Evolutionary conservation across 805 yeast species (phyloP), one percentile per base, ranked within the genome.

Genomic region (Ogataea methylovora): DNA sequence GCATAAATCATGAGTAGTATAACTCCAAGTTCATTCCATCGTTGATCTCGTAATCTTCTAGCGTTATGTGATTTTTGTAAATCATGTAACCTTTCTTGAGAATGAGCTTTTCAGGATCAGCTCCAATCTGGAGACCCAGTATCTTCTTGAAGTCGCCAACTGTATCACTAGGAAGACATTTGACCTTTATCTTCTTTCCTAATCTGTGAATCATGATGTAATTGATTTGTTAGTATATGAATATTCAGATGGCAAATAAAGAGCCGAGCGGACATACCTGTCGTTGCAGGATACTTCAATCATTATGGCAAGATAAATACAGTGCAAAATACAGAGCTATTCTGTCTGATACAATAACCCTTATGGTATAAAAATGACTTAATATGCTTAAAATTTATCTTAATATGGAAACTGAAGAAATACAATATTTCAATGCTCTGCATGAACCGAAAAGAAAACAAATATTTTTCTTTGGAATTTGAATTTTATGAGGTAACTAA

Each of bases 31-130:
- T 85, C 40, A 83, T 79, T 8, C 95, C 94, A 54, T 87, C 80
- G 51, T 87, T 95, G 14, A 90, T 77, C 55, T 90, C 98, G 52
- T 92, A 90, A 56, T 90, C 98, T n/a, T 82, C 95, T 29, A 90
- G 64, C 1, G 88, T 70, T 36, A 90, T 90, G 53, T 88, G 97
- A 50, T 90, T 92, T 52, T 92, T 92, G 55, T 75, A 77, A 0
- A 84, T 73, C 44, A 76, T 80, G 49, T 86, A 79, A 2, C 97
- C 96, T 51, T 85, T 88, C 56, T 86, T 88, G 42, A 90, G 65
- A 1, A 83, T 74, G 37, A 80, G 56, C 43, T 76, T 76, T 15
- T 77, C 83, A 14, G 74, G 62, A 1, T 79, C 58, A 2, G 86
- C 79, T 1, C 96, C 96, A 14, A 84, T 72, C 56, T 90, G 97